Evolutionary conservation across 192 early-diverging fungal genomes (phyloP).

Genomic region (Coemansia sp.): DNA sequence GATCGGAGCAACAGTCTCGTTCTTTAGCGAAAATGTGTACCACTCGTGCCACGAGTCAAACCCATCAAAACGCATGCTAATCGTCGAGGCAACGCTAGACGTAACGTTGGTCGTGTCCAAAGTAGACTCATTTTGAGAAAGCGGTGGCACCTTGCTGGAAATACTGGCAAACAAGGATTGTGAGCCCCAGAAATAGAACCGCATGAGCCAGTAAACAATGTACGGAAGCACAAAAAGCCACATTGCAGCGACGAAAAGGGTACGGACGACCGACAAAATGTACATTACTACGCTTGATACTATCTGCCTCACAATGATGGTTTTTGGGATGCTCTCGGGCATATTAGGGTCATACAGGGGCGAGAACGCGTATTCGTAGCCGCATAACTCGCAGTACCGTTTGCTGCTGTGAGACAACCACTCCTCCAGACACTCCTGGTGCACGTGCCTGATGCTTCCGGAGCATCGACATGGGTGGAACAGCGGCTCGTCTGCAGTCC

Average conservation of each 20-base stretch:
- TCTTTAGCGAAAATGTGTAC: slow-evolving; percentile 21
- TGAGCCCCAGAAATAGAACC: slow-evolving; percentile 81
- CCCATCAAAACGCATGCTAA: slow-evolving; percentile 31
- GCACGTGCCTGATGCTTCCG: slow-evolving; percentile 93
- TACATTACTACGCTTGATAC: slow-evolving; percentile 48
- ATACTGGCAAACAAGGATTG: slow-evolving; percentile 30
- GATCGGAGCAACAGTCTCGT: slow-evolving; percentile 20
- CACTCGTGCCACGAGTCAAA: slow-evolving; percentile 44
- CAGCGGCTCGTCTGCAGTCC: slow-evolving; percentile 77
- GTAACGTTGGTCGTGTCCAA: neutral
- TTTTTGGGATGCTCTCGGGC: slow-evolving; percentile 66
- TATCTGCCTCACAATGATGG: slow-evolving; percentile 60
- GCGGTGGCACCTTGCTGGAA: slow-evolving; percentile 17
- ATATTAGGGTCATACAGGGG: slow-evolving; percentile 74
- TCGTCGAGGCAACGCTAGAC: neutral
- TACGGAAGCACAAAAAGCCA: slow-evolving; percentile 87
- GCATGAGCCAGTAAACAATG: slow-evolving; percentile 78
- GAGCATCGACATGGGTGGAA: slow-evolving; percentile 96
- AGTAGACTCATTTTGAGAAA: neutral
- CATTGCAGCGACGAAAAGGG: slow-evolving; percentile 63
- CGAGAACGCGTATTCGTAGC: slow-evolving; percentile 80
- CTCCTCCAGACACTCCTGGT: slow-evolving; percentile 84
- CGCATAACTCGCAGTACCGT: slow-evolving; percentile 83
- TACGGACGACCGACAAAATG: slow-evolving; percentile 52
- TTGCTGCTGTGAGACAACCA: slow-evolving; percentile 84